These are phyloP conservation scores for Acer negundo DNA, from an alignment of 345 rosid genomes.

Conservation along the genomic window DNA sequence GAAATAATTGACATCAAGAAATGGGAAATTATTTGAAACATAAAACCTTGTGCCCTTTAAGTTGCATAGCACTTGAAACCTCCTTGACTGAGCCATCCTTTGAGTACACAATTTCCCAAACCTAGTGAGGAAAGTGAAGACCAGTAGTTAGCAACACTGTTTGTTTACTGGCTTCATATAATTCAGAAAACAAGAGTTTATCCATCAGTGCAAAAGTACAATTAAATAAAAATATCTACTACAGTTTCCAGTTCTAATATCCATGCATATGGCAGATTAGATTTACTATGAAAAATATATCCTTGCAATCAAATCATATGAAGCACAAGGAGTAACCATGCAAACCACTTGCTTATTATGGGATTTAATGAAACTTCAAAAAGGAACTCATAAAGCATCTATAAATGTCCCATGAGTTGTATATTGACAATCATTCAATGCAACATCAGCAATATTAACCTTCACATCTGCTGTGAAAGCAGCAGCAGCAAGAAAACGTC, in stretches of 20 bases:
- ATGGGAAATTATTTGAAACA: neutral
- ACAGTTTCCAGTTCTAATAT: neutral
- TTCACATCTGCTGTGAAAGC: slow-evolving; percentile 99
- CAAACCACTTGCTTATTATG: neutral
- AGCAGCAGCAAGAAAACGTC: slow-evolving; percentile 96
- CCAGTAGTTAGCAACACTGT: slow-evolving; percentile 11
- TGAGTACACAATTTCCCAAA: slow-evolving; percentile 93
- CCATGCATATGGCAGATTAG: neutral
- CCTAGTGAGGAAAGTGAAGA: slow-evolving; percentile 43
- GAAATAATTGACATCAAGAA: neutral
- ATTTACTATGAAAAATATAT: neutral
- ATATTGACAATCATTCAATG: neutral
- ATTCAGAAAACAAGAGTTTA: too few species aligned
- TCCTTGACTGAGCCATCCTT: slow-evolving; percentile 98
- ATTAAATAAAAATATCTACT: neutral
- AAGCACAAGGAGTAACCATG: neutral
- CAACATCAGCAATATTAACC: slow-evolving; percentile 40
- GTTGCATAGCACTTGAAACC: slow-evolving; percentile 87
- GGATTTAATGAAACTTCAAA: neutral
- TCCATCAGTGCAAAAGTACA: neutral
- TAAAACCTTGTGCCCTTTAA: slow-evolving; percentile 90
- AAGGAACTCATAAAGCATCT: neutral
- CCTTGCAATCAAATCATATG: neutral
- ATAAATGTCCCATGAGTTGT: neutral
- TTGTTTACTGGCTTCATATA: too few species aligned